Conservation (phyloP, 164 flowering plant species). For the Euptelea pleiosperma region DNA sequence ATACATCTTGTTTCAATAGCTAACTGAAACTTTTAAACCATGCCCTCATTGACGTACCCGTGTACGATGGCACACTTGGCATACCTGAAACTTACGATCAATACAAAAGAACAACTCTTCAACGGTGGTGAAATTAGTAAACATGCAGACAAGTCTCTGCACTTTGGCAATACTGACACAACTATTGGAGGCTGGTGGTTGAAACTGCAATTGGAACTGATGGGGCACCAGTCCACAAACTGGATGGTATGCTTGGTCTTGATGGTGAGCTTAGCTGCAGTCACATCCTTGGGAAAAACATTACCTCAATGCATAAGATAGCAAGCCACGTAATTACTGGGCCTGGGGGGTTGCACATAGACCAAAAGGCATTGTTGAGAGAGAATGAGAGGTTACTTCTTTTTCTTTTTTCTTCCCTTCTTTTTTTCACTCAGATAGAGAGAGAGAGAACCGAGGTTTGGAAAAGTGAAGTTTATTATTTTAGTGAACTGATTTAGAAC, state of each 20-base stretch:
- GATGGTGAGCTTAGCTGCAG: slow-evolving; percentile 54
- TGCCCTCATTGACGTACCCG: slow-evolving; percentile 23
- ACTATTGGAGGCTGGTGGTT: slow-evolving; percentile 59
- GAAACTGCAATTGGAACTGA: slow-evolving; percentile 55
- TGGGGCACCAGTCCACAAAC: slow-evolving; percentile 60
- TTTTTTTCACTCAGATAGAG: no score
- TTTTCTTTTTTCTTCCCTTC: no score
- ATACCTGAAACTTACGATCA: slow-evolving; percentile 51
- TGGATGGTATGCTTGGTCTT: slow-evolving; percentile 58
- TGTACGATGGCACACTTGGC: slow-evolving; percentile 46
- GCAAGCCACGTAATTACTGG: slow-evolving; percentile 57
- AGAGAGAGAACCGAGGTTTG: no score
- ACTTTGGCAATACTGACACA: slow-evolving; percentile 55
- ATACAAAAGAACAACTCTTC: slow-evolving; percentile 49
- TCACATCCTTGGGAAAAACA: slow-evolving; percentile 57
- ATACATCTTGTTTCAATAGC: no score
- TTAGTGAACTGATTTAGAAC: no score
- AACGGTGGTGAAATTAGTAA: slow-evolving; percentile 46
- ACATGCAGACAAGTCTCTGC: slow-evolving; percentile 51
- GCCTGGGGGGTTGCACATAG: slow-evolving; percentile 58
- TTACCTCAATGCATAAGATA: slow-evolving; percentile 52
- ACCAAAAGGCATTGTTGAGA: slow-evolving; percentile 48
- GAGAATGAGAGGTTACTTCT: no score
- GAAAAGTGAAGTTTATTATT: no score
- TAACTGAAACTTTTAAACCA: no score